Conservation (phyloP, 192 early-diverging fungal species). For the Martensiomyces pterosporus region DNA sequence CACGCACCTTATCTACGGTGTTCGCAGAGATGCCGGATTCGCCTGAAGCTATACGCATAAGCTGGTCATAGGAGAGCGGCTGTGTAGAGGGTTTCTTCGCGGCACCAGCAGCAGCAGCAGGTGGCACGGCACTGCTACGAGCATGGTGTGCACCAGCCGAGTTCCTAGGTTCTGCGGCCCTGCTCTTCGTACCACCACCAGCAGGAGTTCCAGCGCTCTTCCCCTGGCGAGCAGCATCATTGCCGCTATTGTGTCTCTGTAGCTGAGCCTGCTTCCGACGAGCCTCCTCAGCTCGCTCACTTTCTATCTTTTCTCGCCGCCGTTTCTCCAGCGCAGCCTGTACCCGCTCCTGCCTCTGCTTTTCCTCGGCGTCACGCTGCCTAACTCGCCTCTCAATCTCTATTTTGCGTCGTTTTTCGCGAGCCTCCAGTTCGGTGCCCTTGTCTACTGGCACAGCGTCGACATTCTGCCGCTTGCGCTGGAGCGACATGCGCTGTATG, state of each 20-base stretch:
- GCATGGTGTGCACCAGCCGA: no score
- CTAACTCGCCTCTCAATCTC: slow-evolving; percentile 29
- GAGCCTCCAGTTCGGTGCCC: slow-evolving; percentile 10
- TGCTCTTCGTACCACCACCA: no score
- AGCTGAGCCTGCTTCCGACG: slow-evolving; percentile 1
- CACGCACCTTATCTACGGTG: no score
- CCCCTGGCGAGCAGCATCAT: no score
- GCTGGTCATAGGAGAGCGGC: slow-evolving; percentile 36
- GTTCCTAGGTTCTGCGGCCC: no score
- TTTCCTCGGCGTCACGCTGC: slow-evolving; percentile 33
- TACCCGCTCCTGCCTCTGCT: slow-evolving; percentile 9
- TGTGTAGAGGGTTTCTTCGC: background rate
- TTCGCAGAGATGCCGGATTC: slow-evolving; percentile 1
- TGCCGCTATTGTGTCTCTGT: slow-evolving; percentile 5
- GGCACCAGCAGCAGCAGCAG: no score
- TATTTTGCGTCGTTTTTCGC: slow-evolving; percentile 24
- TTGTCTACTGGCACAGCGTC: background rate
- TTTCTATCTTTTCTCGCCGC: slow-evolving; percentile 11
- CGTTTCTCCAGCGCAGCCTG: slow-evolving; percentile 11
- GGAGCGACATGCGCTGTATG: slow-evolving; percentile 27
- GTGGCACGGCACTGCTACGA: no score
- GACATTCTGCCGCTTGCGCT: slow-evolving; percentile 21
- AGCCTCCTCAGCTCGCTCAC: slow-evolving; percentile 7
- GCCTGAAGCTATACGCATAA: slow-evolving; percentile 45
- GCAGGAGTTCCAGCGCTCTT: no score